Conservation (phyloP, 371 early-diverging fungal species). For the Capillidium rhysosporum region DNA sequence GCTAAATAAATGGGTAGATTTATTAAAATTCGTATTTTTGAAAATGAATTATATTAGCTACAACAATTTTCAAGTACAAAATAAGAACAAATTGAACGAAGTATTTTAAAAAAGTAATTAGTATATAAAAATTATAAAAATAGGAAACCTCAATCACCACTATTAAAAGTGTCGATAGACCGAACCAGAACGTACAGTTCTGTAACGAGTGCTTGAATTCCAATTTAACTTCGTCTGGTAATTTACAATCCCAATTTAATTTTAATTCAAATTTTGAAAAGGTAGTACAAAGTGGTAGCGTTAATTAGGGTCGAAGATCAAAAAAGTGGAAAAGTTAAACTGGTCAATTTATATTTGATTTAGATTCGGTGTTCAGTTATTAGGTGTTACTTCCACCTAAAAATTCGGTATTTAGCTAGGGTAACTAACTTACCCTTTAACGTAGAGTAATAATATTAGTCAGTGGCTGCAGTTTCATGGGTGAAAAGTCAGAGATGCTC, state of each 20-base stretch:
- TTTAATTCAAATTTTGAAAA: background rate
- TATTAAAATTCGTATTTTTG: background rate
- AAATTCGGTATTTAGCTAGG: background rate
- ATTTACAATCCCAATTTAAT: background rate
- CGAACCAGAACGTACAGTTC: background rate
- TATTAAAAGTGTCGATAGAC: background rate
- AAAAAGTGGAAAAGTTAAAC: background rate
- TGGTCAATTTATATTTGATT: no score
- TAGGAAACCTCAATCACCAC: background rate
- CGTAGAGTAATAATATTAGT: background rate
- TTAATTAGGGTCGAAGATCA: background rate
- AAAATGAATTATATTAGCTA: background rate
- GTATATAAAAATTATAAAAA: background rate
- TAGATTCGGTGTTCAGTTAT: background rate
- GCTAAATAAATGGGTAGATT: constrained; percentile 3
- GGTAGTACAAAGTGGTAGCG: background rate
- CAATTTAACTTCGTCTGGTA: background rate
- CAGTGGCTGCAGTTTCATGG: background rate
- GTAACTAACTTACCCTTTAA: background rate
- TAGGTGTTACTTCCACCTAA: background rate
- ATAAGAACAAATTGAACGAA: background rate
- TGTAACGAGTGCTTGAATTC: background rate
- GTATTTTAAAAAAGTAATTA: background rate
- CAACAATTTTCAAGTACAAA: background rate
- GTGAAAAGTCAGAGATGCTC: background rate